These are phyloP conservation scores for Leccinum variicolor DNA, from an alignment of 768 basidiomycete species.

Conservation along the genomic window DNA sequence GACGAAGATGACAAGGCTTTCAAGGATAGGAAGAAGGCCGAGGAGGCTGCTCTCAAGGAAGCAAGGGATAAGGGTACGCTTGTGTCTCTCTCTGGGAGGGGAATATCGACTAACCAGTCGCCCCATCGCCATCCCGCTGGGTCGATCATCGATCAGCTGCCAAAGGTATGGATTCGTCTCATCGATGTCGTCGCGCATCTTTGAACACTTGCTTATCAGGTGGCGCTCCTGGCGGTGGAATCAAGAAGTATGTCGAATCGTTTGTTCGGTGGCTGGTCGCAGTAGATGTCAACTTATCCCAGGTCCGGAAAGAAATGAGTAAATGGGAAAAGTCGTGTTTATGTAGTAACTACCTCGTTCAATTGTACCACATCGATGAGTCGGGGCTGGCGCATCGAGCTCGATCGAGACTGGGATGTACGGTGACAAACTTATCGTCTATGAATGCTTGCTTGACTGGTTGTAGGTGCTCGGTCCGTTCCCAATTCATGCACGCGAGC, in stretches of 20 bases:
- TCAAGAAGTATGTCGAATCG: slow-evolving; percentile 72
- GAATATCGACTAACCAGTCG: not conserved
- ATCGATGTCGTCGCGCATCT: slow-evolving; percentile 3
- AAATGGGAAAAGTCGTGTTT: no score
- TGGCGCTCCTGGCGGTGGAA: slow-evolving; percentile 67
- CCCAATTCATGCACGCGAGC: no score
- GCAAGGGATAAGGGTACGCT: slow-evolving; percentile 68
- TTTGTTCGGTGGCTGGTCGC: not conserved
- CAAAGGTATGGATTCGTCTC: slow-evolving; percentile 25
- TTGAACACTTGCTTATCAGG: slow-evolving; percentile 36
- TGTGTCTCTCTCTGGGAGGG: not conserved
- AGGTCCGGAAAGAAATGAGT: slow-evolving; percentile 73
- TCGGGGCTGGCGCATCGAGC: slow-evolving; percentile 21
- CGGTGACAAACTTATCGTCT: not conserved
- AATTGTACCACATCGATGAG: slow-evolving; percentile 5
- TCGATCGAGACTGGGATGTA: slow-evolving; percentile 30
- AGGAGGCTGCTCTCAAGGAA: slow-evolving; percentile 68
- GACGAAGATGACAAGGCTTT: slow-evolving; percentile 69
- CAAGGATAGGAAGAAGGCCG: slow-evolving; percentile 75
- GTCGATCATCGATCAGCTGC: slow-evolving; percentile 13
- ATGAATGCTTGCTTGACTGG: not conserved
- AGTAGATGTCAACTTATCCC: slow-evolving; percentile 7
- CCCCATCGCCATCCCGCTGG: no score
- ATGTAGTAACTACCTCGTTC: not conserved
- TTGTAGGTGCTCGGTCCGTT: no score